A percentile compares a stretch with the other conserved stretches of the same genome.
Conservation (phyloP, 371 early-diverging fungal genomes). For the Blastocladiella emersonii region DNA sequence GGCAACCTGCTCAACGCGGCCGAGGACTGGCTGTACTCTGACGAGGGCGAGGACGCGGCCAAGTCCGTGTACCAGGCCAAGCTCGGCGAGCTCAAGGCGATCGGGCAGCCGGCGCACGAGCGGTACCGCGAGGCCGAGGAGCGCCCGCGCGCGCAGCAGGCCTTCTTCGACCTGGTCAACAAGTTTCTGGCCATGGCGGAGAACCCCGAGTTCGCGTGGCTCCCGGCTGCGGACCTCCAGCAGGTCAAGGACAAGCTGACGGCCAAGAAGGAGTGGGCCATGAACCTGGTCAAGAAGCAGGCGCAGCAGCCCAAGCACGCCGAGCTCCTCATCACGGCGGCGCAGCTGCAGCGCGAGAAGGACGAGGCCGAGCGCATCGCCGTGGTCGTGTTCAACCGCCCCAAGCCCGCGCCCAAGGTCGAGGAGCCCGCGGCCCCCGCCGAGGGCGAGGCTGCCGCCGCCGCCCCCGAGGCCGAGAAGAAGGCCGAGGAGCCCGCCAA, state of each 20-base stretch:
- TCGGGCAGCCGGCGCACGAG: constrained; percentile 67
- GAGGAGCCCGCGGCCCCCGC: constrained; percentile 29
- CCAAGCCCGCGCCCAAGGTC: constrained; percentile 14
- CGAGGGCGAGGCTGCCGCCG: constrained; percentile 34
- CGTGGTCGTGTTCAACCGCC: neutral
- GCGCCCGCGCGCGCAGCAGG: constrained; percentile 65
- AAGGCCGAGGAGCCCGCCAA: neutral
- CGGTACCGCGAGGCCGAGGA: constrained; percentile 73
- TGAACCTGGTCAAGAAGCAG: constrained; percentile 60
- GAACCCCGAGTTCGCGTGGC: constrained; percentile 76
- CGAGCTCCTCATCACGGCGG: constrained; percentile 48
- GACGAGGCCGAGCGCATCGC: constrained; percentile 27
- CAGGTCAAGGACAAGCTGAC: constrained; percentile 57
- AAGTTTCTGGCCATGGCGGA: constrained; percentile 37
- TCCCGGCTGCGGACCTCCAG: constrained; percentile 70
- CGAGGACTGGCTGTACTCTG: constrained; percentile 92
- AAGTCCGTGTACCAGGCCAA: constrained; percentile 77
- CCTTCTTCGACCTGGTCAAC: constrained; percentile 61
- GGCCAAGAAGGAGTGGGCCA: constrained; percentile 76
- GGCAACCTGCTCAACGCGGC: constrained; percentile 49
- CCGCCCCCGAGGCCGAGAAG: neutral
- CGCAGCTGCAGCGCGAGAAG: constrained; percentile 61
- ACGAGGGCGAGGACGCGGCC: constrained; percentile 84
- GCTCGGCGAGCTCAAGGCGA: constrained; percentile 52
- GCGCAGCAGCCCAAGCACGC: constrained; percentile 56